These are phyloP conservation scores for Sporothrix brasiliensis DNA, from an alignment of 2,329 filamentous ascomycete genomes.

Conservation along the genomic window DNA sequence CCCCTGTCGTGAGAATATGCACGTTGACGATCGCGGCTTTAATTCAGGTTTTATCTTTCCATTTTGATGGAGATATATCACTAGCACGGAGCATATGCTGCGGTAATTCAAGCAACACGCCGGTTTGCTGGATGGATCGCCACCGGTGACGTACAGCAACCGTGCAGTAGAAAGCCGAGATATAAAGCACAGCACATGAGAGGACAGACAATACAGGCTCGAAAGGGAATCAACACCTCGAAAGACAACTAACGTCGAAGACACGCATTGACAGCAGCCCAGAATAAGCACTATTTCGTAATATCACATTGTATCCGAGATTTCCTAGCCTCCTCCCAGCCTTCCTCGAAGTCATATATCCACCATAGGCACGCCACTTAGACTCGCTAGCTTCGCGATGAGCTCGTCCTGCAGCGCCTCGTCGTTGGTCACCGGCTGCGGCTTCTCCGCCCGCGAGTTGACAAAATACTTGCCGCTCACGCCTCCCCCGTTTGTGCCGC, in stretches of 20 bases:
- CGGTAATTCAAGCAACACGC: background rate
- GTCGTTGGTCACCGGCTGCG: slow-evolving; percentile 44
- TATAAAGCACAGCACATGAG: no score
- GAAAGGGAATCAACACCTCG: no score
- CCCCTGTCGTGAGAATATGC: slow-evolving; percentile 24
- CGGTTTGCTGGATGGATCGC: background rate
- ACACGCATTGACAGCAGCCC: no score
- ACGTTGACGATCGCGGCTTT: slow-evolving; percentile 16
- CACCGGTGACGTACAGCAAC: slow-evolving; percentile 23
- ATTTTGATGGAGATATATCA: background rate
- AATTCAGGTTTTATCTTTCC: slow-evolving; percentile 19
- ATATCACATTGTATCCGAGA: no score
- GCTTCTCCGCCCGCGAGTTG: slow-evolving; percentile 40
- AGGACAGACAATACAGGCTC: no score
- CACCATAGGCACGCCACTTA: slow-evolving; percentile 38
- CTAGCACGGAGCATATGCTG: background rate
- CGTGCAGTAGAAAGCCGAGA: background rate
- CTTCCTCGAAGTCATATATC: background rate
- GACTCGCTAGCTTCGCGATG: slow-evolving; percentile 43
- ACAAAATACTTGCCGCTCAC: slow-evolving; percentile 48
- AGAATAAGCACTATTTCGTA: no score
- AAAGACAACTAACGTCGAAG: no score
- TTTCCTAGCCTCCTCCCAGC: no score
- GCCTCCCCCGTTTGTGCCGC: slow-evolving; percentile 30
- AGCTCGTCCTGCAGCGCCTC: slow-evolving; percentile 50